Evolutionary conservation across 306 rosid species (phyloP).

Genomic region (Boehmeria nivea): DNA sequence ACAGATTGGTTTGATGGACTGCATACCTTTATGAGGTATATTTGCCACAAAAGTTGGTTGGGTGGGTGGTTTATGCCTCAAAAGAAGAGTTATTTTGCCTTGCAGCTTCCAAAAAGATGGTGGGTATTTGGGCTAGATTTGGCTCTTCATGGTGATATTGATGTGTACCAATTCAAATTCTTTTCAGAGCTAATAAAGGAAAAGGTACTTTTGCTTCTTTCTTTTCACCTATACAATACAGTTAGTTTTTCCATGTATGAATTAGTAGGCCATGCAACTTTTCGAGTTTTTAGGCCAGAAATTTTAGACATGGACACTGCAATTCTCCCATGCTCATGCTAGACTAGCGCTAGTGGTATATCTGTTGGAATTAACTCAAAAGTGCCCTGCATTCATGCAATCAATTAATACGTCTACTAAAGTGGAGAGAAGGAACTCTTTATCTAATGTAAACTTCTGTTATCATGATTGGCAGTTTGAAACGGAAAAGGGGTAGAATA

Average conservation of each 20-base stretch:
- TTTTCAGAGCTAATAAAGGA: conserved; percentile 62
- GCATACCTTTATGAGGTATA: conserved; percentile 87
- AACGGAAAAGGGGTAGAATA: too few relatives aligned
- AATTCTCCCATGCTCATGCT: too few relatives aligned
- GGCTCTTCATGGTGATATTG: conserved; percentile 93
- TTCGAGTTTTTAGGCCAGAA: not conserved
- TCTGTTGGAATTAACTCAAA: too few relatives aligned
- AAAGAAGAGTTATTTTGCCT: conserved; percentile 93
- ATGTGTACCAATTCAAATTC: conserved; percentile 96
- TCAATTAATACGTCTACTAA: too few relatives aligned
- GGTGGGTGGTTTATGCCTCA: conserved; percentile 99
- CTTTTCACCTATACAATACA: not conserved
- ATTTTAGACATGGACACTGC: too few relatives aligned
- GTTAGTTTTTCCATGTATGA: not conserved
- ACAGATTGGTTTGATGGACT: conserved; percentile 99
- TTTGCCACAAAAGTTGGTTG: conserved; percentile 94
- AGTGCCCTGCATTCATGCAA: too few relatives aligned
- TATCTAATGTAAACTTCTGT: too few relatives aligned
- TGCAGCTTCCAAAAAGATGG: conserved; percentile 92
- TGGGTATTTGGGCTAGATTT: conserved; percentile 96
- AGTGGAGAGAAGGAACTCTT: too few relatives aligned
- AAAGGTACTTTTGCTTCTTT: conserved; percentile 47
- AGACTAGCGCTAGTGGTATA: too few relatives aligned
- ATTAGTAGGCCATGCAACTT: not conserved
- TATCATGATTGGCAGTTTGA: too few relatives aligned